Base-by-base conservation (phyloP, 163 green algal genomes). In the Chlamydomonas reinhardtii region DNA sequence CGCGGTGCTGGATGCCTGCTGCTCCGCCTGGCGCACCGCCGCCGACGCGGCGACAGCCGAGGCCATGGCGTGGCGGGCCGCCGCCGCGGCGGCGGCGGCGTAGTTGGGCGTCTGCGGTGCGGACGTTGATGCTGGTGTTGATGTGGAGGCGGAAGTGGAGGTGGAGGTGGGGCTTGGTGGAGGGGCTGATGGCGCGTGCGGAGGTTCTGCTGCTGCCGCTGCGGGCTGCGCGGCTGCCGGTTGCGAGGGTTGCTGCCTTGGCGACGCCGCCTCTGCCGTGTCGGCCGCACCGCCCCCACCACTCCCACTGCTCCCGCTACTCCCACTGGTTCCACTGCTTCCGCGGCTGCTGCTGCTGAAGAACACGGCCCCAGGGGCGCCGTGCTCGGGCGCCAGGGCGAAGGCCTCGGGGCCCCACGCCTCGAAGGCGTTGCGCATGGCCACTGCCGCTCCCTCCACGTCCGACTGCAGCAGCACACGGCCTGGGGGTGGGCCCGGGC, bases 381-480 rank as follows among this genome's bases (percentile, higher is more conserved):
- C 9, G 85, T 93, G 87, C 68, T 87, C 68, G 12, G 85, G 54
- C 3, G 78, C 88, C 32, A 93, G 91, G 43, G 78, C 62, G 66
- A 97, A 91, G 17, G 61, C 84, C 5, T 88, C 85, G 11, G 70
- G 66, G 19, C 78, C 92, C 48, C 91, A 76, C 66, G 75, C 35
- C 89, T 98, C 93, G 91, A 99, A 97, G 20, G 91, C 87, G 54
- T 96, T 89, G 2, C 93, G 89, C 96, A 99, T 99, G 54, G 94
- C 91, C 25, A 90, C 84, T 0, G 91, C 90, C 20, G 95, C 94
- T 78, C 95, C 91, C 76, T 94, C 77, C 6, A 98, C 94, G 83
- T 99, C 97, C 9, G 94, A 97, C 90, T 98, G 96, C 64, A 99
- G 81, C 77, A 98, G 97, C 37, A 99, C 84, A 20, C 83, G 82